Conservation (phyloP, 2,329 filamentous ascomycete genomes). For the Elsinoe fawcettii region DNA sequence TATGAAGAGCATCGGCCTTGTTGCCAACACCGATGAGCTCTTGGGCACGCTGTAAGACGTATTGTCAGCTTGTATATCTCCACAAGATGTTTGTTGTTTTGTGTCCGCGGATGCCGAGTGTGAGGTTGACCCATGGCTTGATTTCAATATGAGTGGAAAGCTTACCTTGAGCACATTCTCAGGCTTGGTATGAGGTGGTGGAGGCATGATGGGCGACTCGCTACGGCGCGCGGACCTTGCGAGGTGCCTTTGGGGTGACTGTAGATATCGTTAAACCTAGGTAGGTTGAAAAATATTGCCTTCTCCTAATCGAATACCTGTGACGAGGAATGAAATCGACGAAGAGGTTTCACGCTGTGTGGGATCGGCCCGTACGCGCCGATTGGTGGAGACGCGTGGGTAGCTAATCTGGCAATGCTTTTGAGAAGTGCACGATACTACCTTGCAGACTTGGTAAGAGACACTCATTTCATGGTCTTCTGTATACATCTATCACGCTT, state of each 20-base stretch:
- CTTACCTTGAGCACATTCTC: constrained; percentile 91
- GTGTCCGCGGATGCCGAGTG: neutral
- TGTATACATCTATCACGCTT: neutral
- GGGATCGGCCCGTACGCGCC: constrained; percentile 10
- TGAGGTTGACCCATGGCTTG: neutral
- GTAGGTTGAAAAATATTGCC: neutral
- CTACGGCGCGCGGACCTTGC: constrained; percentile 10
- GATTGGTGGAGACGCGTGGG: constrained; percentile 16
- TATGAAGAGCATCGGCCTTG: constrained; percentile 79
- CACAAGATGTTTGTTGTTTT: neutral
- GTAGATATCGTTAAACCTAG: neutral
- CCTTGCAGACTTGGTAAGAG: neutral
- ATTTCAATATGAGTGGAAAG: constrained; percentile 13
- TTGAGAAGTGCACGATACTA: neutral
- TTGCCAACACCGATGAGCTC: constrained; percentile 98
- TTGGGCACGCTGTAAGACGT: constrained; percentile 61
- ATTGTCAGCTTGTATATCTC: constrained; percentile 18
- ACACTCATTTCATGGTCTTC: neutral
- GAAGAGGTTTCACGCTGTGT: constrained; percentile 15
- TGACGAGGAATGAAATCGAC: constrained; percentile 14
- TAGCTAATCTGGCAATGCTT: neutral
- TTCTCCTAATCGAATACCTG: neutral
- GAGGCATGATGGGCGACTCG: constrained; percentile 61
- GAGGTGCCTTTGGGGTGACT: neutral
- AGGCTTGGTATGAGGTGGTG: constrained; percentile 92